These are phyloP conservation scores for Vararia minispora DNA, from an alignment of 768 basidiomycete genomes.

Conservation along the genomic window DNA sequence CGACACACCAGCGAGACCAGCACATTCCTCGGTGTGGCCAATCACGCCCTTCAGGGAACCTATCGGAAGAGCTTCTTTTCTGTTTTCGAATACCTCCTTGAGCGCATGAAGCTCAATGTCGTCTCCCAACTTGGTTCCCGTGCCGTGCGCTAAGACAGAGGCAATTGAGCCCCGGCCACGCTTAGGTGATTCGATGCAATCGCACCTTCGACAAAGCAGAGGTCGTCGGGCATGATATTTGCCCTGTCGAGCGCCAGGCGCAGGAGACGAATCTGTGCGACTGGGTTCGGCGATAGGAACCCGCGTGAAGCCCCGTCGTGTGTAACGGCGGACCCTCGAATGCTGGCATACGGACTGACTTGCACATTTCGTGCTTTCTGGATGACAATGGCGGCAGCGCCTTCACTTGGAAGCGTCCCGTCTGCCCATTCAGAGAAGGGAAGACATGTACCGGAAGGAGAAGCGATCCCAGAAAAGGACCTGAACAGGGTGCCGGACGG, in stretches of 20 bases:
- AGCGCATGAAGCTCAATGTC: too few species aligned
- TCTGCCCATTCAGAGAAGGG: constrained; percentile 1
- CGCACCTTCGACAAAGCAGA: neutral
- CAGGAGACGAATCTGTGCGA: constrained; percentile 1
- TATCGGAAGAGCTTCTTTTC: neutral
- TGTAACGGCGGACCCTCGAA: neutral
- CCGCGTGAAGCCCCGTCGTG: constrained; percentile 1
- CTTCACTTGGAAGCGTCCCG: constrained; percentile 4
- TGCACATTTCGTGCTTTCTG: neutral
- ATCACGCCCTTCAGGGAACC: constrained; percentile 1
- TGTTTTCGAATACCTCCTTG: too few species aligned
- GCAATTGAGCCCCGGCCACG: too few species aligned
- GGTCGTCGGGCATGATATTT: neutral
- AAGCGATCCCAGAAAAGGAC: neutral
- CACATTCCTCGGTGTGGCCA: constrained; percentile 5
- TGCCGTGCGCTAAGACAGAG: too few species aligned
- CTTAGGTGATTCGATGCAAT: too few species aligned
- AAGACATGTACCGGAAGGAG: neutral
- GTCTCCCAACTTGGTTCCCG: too few species aligned
- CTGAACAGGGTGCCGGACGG: neutral
- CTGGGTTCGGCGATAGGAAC: constrained; percentile 3
- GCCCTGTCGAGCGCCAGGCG: neutral
- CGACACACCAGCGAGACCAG: constrained; percentile 2
- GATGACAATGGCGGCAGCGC: constrained; percentile 1
- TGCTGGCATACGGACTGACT: too few species aligned